Conservation (phyloP, 192 early-diverging fungal species). For the Mortierella alpina region DNA sequence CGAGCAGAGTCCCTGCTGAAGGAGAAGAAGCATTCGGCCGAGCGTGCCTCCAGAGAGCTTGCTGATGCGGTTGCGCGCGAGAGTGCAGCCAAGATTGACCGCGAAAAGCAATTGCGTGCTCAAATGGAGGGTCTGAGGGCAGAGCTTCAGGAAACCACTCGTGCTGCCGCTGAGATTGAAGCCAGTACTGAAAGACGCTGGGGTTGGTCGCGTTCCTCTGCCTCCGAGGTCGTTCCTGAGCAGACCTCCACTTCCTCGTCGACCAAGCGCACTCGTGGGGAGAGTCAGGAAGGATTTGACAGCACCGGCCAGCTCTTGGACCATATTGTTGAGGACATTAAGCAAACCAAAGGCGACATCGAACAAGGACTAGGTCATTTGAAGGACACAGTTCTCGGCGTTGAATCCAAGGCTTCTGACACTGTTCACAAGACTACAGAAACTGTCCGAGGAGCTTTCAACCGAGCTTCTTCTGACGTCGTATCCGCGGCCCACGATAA, state of each 20-base stretch:
- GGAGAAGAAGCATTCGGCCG: slow-evolving; percentile 9
- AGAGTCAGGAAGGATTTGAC: slow-evolving; percentile 24
- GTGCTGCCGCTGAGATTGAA: not conserved
- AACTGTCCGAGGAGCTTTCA: slow-evolving; percentile 2
- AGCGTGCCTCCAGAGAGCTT: slow-evolving; percentile 2
- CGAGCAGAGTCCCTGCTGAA: not conserved
- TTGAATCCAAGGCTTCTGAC: slow-evolving; percentile 9
- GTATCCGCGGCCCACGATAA: too few relatives aligned
- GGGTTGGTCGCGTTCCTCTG: slow-evolving; percentile 9
- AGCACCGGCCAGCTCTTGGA: slow-evolving; percentile 24
- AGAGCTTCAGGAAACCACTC: not conserved
- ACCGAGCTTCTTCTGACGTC: not conserved
- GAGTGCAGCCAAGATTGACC: not conserved
- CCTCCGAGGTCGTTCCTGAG: not conserved
- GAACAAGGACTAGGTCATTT: slow-evolving; percentile 10
- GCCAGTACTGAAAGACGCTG: slow-evolving; percentile 12
- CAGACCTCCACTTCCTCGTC: not conserved
- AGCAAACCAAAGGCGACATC: slow-evolving; percentile 31
- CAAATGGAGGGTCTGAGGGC: slow-evolving; percentile 25
- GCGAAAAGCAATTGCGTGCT: slow-evolving; percentile 9
- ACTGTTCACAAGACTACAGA: not conserved
- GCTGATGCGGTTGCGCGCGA: slow-evolving; percentile 8
- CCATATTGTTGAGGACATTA: slow-evolving; percentile 33
- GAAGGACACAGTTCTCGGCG: slow-evolving; percentile 23
- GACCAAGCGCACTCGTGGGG: slow-evolving; percentile 8